Conservation (phyloP, 2,329 filamentous ascomycete species). For the Cladophialophora psammophila region DNA sequence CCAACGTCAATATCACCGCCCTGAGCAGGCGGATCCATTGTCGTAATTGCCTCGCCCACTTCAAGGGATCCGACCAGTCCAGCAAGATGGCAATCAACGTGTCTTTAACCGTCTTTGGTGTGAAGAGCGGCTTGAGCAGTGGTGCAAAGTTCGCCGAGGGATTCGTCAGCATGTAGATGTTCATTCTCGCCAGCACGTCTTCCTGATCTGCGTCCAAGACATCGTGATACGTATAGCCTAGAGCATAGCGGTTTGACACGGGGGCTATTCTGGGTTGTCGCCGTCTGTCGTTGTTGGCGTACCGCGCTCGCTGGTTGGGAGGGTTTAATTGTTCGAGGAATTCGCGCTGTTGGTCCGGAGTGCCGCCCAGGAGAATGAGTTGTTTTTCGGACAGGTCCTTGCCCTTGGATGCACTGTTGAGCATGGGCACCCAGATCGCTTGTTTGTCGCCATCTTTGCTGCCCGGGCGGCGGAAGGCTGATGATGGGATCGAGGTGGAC, state of each 20-base stretch:
- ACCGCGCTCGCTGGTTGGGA: slow-evolving; percentile 48
- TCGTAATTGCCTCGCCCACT: slow-evolving; percentile 86
- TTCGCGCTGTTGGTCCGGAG: slow-evolving; percentile 81
- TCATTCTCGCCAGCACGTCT: slow-evolving; percentile 91
- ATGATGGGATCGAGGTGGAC: slow-evolving; percentile 37
- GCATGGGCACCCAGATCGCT: slow-evolving; percentile 93
- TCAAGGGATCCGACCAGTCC: slow-evolving; percentile 93
- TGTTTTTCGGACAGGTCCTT: slow-evolving; percentile 93
- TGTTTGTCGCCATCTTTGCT: slow-evolving; percentile 73
- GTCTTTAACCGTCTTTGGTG: slow-evolving; percentile 81
- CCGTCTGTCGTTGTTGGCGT: slow-evolving; percentile 60
- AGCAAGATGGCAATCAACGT: slow-evolving; percentile 90
- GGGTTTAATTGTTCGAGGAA: slow-evolving; percentile 71
- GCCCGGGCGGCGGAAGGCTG: slow-evolving; percentile 49
- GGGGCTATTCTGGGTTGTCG: slow-evolving; percentile 69
- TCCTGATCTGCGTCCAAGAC: slow-evolving; percentile 93
- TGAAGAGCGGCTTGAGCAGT: slow-evolving; percentile 83
- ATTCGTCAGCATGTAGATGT: slow-evolving; percentile 85
- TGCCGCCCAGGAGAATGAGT: slow-evolving; percentile 84
- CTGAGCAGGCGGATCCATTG: slow-evolving; percentile 88
- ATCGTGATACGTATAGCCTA: slow-evolving; percentile 95
- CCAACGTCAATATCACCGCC: slow-evolving; percentile 75
- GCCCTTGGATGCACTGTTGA: slow-evolving; percentile 87
- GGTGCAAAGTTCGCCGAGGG: slow-evolving; percentile 83
- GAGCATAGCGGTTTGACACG: slow-evolving; percentile 87